Conservation (phyloP, 2,329 filamentous ascomycete genomes). For the Fusarium fujikuroi region DNA sequence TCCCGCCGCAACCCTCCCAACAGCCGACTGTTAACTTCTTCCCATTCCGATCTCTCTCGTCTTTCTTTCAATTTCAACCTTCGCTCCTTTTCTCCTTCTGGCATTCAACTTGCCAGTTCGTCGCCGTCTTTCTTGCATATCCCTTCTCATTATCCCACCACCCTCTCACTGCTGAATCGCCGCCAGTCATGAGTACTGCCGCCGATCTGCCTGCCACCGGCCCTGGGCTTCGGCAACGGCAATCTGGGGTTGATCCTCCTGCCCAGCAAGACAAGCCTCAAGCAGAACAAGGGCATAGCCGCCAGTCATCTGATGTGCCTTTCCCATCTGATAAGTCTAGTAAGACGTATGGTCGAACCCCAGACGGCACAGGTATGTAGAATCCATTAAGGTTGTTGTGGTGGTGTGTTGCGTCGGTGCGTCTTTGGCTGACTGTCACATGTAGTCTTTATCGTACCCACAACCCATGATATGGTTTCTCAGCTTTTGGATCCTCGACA, state of each 20-base stretch:
- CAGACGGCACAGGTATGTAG: conserved; percentile 85
- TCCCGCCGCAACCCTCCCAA: conserved; percentile 22
- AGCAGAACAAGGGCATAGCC: conserved; percentile 19
- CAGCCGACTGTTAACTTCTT: conserved; percentile 27
- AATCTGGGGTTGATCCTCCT: conserved; percentile 34
- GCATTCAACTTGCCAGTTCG: conserved; percentile 5
- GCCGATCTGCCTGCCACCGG: conserved; percentile 42
- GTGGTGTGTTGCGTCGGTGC: conserved; percentile 15
- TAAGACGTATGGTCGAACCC: conserved; percentile 91
- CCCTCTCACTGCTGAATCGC: conserved; percentile 8
- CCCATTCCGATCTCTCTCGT: conserved; percentile 23
- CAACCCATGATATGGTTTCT: conserved; percentile 98
- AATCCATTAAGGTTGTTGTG: background rate
- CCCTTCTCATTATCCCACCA: background rate
- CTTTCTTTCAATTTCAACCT: conserved; percentile 8
- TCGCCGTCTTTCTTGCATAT: background rate
- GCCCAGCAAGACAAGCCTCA: conserved; percentile 28
- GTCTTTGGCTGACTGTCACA: conserved; percentile 40
- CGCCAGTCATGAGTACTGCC: conserved; percentile 47
- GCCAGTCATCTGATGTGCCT: conserved; percentile 25
- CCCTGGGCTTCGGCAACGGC: conserved; percentile 47
- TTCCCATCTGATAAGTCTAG: conserved; percentile 53
- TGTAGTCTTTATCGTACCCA: conserved; percentile 92
- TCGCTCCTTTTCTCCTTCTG: background rate
- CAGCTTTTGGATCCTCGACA: conserved; percentile 94